Conservation (phyloP, 192 early-diverging fungal genomes). For the Gryganskiella cystojenkinii region DNA sequence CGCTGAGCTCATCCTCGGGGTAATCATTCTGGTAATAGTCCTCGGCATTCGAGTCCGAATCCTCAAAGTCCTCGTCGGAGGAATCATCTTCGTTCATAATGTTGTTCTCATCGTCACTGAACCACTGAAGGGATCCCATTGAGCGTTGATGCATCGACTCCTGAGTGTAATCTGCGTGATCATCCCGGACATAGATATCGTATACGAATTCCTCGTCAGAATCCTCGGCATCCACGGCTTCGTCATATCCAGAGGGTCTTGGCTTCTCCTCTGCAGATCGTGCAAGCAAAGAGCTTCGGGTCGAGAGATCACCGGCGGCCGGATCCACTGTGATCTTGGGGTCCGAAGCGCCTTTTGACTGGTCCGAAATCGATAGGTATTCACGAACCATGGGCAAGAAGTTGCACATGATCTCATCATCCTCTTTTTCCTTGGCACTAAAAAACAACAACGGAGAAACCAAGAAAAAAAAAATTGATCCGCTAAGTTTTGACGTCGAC, state of each 20-base stretch:
- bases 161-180: constrained; percentile 22
- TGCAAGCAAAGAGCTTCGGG: neutral
- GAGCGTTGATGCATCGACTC: constrained; percentile 39
- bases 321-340: constrained; percentile 22
- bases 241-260: neutral
- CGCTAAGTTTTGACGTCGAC: neutral
- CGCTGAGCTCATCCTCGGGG: constrained; percentile 71
- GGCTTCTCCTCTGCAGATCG: neutral
- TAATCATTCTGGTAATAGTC: constrained; percentile 86
- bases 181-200: constrained; percentile 77
- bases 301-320: neutral
- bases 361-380: constrained; percentile 63
- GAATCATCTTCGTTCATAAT: constrained; percentile 34
- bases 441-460: neutral
- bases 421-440: constrained; percentile 51
- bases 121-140: constrained; percentile 55
- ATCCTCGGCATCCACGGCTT: constrained; percentile 32
- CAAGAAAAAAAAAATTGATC: neutral
- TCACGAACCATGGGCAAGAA: constrained; percentile 78
- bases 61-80: constrained; percentile 31
- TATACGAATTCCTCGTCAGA: constrained; percentile 76
- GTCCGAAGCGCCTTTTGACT: constrained; percentile 12
- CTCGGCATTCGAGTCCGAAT: constrained; percentile 63
- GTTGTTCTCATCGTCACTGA: constrained; percentile 38
- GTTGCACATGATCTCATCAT: constrained; percentile 65